phyloP scores from a whole-genome alignment of 2,329 filamentous ascomycete species.

The Beauveria bassiana region DNA sequence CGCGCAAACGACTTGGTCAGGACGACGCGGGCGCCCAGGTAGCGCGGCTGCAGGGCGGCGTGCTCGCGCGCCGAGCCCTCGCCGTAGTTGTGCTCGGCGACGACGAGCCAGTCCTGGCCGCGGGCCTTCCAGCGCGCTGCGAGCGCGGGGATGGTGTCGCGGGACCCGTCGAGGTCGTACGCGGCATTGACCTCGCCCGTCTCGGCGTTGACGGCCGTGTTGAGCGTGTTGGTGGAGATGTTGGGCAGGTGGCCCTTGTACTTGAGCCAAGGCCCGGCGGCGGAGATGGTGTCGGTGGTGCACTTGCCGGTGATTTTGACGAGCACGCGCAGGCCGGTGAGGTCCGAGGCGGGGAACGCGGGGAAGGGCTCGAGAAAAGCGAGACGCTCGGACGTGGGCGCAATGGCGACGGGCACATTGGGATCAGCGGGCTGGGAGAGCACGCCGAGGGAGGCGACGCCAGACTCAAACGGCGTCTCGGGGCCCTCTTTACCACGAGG shows the following conservation, averaged over 20 bases:
- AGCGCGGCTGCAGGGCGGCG: conserved; percentile 83
- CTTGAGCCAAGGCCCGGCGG: conserved; percentile 94
- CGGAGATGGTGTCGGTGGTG: conserved; percentile 97
- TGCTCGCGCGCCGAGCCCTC: conserved; percentile 86
- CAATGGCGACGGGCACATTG: conserved; percentile 64
- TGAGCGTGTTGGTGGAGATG: conserved; percentile 94
- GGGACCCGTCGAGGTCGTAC: conserved; percentile 73
- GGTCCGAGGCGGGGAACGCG: conserved; percentile 69
- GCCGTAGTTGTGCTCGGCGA: conserved; percentile 96
- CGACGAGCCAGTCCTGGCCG: conserved; percentile 78
- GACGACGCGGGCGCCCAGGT: conserved; percentile 77
- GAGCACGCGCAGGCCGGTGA: conserved; percentile 72
- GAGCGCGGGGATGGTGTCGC: conserved; percentile 77
- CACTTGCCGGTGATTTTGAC: conserved; percentile 98
- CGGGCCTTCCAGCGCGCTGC: conserved; percentile 74
- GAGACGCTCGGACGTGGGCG: conserved; percentile 81
- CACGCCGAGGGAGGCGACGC: conserved; percentile 66
- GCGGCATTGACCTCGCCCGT: conserved; percentile 90
- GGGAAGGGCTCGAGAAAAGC: conserved; percentile 86
- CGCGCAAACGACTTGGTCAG: conserved; percentile 81
- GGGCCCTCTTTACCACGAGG: conserved; percentile 63
- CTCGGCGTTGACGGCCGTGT: conserved; percentile 85
- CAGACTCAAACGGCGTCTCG: conserved; percentile 62
- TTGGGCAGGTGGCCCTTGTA: conserved; percentile 99
- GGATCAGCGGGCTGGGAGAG: conserved; percentile 65